Percentiles rank a stretch among this genome's conserved stretches.
phyloP scores from a whole-genome alignment of 2,329 filamentous ascomycete species.

The Xylaria sp. region DNA sequence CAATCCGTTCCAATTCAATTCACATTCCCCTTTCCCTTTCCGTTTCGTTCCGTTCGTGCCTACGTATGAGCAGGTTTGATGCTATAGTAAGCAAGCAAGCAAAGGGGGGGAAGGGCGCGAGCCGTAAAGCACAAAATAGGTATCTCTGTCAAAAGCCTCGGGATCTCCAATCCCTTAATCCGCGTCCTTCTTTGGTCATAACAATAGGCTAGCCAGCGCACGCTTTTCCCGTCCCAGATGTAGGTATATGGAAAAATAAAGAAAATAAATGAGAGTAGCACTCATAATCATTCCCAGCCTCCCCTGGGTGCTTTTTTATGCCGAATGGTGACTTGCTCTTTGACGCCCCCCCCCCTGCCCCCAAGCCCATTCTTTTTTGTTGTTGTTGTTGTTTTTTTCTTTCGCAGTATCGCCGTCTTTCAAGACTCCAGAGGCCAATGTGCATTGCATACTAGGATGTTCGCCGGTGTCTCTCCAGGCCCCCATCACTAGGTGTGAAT shows the following conservation, averaged over 20 bases:
- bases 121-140: slow-evolving; percentile 11
- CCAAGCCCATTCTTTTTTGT: slow-evolving; percentile 3
- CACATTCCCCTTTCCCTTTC: neutral
- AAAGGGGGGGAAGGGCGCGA: slow-evolving; percentile 9
- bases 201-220: slow-evolving; percentile 3
- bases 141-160: slow-evolving; percentile 10
- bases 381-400: neutral
- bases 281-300: slow-evolving; percentile 7
- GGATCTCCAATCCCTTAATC: slow-evolving; percentile 7
- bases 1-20: neutral
- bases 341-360: slow-evolving; percentile 7
- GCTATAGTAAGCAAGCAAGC: slow-evolving; percentile 8
- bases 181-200: slow-evolving; percentile 2
- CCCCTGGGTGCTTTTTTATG: neutral
- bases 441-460: slow-evolving; percentile 21
- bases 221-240: neutral
- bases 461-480: neutral
- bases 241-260: slow-evolving; percentile 2
- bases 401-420: slow-evolving; percentile 2
- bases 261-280: slow-evolving; percentile 1
- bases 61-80: neutral
- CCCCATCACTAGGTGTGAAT: neutral
- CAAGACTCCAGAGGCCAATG: slow-evolving; percentile 15
- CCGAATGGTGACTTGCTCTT: slow-evolving; percentile 14
- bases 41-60: slow-evolving; percentile 6